These are phyloP conservation scores for Paramecium primaurelia DNA, from an alignment of 73 alveolate species.

Conservation along the genomic window DNA sequence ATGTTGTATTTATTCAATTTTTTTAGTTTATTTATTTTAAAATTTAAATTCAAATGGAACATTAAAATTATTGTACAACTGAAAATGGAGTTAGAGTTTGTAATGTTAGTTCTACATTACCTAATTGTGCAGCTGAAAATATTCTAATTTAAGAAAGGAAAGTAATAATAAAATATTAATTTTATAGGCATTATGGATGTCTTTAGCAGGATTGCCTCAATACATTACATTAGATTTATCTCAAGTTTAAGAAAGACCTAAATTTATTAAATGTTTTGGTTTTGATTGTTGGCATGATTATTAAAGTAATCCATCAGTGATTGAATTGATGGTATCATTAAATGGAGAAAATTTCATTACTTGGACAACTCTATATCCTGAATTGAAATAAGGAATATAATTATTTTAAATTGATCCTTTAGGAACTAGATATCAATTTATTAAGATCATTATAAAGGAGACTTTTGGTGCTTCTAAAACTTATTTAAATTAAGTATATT, in stretches of 20 bases:
- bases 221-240: conserved; percentile 56
- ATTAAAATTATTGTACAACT: conserved; percentile 34
- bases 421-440: conserved; percentile 47
- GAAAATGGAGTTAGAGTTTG: conserved; percentile 59
- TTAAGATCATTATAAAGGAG: conserved; percentile 59
- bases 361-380: conserved; percentile 64
- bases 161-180: background rate
- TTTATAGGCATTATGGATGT: conserved; percentile 59
- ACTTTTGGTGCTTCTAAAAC: conserved; percentile 70
- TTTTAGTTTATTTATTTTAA: background rate
- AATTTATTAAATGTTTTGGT: conserved; percentile 65
- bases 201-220: conserved; percentile 67
- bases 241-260: conserved; percentile 50
- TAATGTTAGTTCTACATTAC: background rate
- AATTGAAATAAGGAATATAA: conserved; percentile 60
- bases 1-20: background rate
- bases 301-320: conserved; percentile 61
- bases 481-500: conserved; percentile 60
- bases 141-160: background rate
- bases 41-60: conserved; percentile 27
- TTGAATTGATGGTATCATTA: conserved; percentile 61
- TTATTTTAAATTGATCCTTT: conserved; percentile 64
- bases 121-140: conserved; percentile 51
- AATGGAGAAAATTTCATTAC: conserved; percentile 50
- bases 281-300: conserved; percentile 73